Conservation (phyloP, 1,139 yeast genomes). For the Pichia norvegensis region DNA sequence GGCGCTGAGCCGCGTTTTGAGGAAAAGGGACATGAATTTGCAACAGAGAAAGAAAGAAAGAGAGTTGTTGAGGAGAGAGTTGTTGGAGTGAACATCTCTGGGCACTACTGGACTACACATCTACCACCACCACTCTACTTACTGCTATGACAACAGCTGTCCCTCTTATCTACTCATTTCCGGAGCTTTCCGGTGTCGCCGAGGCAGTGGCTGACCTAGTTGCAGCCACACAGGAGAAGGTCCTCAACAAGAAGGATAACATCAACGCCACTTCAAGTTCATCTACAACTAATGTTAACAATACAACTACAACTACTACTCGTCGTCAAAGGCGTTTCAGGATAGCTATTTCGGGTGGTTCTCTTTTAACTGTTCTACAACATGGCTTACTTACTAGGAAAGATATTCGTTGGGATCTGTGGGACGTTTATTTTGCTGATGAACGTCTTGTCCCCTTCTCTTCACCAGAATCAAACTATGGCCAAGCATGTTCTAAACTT, state of each 20-base stretch:
- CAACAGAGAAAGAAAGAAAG: no score
- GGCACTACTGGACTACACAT: no score
- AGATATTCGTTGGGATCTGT: slow-evolving; percentile 77
- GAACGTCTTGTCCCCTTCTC: slow-evolving; percentile 90
- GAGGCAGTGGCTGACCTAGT: slow-evolving; percentile 92
- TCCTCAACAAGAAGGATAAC: slow-evolving; percentile 24
- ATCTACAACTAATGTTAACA: slow-evolving; percentile 3
- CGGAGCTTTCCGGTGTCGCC: slow-evolving; percentile 83
- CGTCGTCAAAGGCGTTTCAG: slow-evolving; percentile 52
- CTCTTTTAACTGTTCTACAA: slow-evolving; percentile 73
- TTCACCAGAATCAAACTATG: slow-evolving; percentile 80
- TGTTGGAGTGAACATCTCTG: no score
- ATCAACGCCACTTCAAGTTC: slow-evolving; percentile 3
- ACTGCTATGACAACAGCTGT: slow-evolving; percentile 76
- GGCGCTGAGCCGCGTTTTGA: neutral
- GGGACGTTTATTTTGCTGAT: slow-evolving; percentile 97
- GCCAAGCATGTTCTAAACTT: slow-evolving; percentile 74
- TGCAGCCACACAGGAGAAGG: slow-evolving; percentile 68
- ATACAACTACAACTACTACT: neutral
- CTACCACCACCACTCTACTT: neutral
- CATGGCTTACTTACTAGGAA: slow-evolving; percentile 71
- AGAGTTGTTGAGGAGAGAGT: no score
- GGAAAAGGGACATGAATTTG: no score
- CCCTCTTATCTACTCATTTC: slow-evolving; percentile 85
- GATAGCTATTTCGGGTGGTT: slow-evolving; percentile 90